Evolutionary conservation across 331 rosid species (phyloP).

Genomic region (Prunus yedoensis): DNA sequence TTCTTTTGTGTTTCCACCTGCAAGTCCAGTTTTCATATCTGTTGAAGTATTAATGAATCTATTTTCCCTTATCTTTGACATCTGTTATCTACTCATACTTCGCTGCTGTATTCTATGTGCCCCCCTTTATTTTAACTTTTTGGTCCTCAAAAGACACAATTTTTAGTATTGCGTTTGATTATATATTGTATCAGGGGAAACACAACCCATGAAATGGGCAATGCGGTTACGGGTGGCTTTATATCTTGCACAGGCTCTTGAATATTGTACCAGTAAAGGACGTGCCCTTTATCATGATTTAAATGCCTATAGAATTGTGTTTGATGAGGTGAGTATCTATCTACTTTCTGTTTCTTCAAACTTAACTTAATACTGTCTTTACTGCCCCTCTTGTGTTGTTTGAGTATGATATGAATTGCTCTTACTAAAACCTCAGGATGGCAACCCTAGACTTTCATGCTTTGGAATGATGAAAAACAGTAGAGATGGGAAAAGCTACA

Average conservation of each 20-base stretch:
- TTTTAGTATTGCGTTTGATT: slow-evolving; percentile 22
- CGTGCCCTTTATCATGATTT: slow-evolving; percentile 95
- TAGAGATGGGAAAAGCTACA: slow-evolving; percentile 91
- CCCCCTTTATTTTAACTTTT: neutral
- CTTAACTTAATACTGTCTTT: neutral
- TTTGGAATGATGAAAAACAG: slow-evolving; percentile 98
- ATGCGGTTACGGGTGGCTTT: slow-evolving; percentile 95
- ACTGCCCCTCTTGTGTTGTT: neutral
- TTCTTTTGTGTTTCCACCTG: slow-evolving; percentile 6
- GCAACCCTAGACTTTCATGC: slow-evolving; percentile 94
- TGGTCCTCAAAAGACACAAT: slow-evolving; percentile 1
- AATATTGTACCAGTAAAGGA: slow-evolving; percentile 87
- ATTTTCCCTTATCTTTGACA: slow-evolving; percentile 9
- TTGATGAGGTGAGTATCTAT: slow-evolving; percentile 73
- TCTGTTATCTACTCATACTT: neutral
- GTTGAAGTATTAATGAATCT: neutral
- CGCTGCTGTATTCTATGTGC: neutral
- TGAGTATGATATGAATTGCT: slow-evolving; percentile 15
- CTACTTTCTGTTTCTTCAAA: slow-evolving; percentile 8
- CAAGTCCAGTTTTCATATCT: neutral
- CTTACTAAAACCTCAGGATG: slow-evolving; percentile 48
- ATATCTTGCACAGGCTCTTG: slow-evolving; percentile 90
- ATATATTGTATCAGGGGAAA: slow-evolving; percentile 68
- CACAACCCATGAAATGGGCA: slow-evolving; percentile 93
- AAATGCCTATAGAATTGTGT: slow-evolving; percentile 86